Base-by-base conservation (phyloP, 2,329 filamentous ascomycete genomes). In the Rutstroemia sydowiana region DNA sequence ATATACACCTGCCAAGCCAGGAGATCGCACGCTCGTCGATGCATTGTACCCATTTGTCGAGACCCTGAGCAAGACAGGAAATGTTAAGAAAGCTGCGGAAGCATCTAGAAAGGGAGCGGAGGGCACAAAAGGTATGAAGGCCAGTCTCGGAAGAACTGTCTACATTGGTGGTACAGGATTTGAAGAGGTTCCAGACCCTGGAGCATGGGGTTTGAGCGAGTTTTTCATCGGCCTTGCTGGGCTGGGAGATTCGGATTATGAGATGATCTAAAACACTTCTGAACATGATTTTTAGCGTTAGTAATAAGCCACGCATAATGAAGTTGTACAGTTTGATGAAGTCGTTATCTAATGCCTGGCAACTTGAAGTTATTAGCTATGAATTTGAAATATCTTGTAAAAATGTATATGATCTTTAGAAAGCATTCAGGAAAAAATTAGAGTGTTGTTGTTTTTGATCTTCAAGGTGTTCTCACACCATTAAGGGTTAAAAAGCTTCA, bases 21-120 rank as follows among this genome's bases (percentile, higher is more conserved):
- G 93, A 26, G 93, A 98, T 67, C 79, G 93, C 46, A 98, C 93
- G 0, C 73, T 97, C 32, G 79, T 97, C 31, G 93, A 98, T 69
- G 90, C 92, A 1, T 74, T 98, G 45, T 80, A 87, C 56, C 93
- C 93, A 1, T 98, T 97, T 66, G 84, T 95, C 47, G 79, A 88
- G 40, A 79, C 77, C 3, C 76, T 97, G 2, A 75, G 71, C 6
- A 69, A 77, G 63, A 83, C 82, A 0, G 80, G 79, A 13, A 79
- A 87, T 65, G 67, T 93, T 18, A 77, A 80, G 58, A 75, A 82
- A 65, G 91, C 93, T 7, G 89, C 88, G 0, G 74, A 81, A 61
- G 89, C 88, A 2, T 85, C 90, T 0, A 78, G 79, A 57, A 75
- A 82, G 43, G 93, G 86, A 0, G 86, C 91, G 3, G 85, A 92